Base-by-base conservation (phyloP, 495 filamentous ascomycete genomes). In the Paragyromitra xinjiangensis region DNA sequence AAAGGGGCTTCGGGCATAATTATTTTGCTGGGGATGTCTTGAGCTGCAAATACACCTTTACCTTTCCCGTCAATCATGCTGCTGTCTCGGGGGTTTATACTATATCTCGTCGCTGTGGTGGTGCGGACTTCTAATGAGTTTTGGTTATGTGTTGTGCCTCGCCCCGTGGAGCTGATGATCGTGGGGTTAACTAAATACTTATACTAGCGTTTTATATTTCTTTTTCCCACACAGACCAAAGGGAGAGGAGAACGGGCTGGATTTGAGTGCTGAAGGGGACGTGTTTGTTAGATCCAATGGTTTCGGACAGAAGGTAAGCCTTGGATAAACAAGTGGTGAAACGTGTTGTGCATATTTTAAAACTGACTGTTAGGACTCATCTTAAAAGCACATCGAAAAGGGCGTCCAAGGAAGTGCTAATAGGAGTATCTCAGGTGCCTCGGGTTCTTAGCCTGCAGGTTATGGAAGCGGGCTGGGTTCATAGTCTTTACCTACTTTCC, bases 11-110 rank as follows among this genome's bases (percentile, higher is more conserved):
- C 24, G 1, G 12, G 19, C 8, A 61, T 37, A 14, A n/a, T 19
- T 61, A 61, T 61, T 61, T 29, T 61, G 29, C 29, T 39, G 14
- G 56, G 56, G 56, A 61, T 59, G 19, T n/a, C 55, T 37, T 59
- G 55, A 29, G 26, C 37, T 1, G 29, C 9, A 4, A 37, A 37
- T 59, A n/a, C 55, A 59, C 29, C 29, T 14, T 61, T 16, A 16
- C 29, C 26, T 0, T 61, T 37, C 5, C 56, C 9, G 6, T n/a
- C 56, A 39, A n/a, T 61, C 12, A 61, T 61, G 56, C 56, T 37
- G 11, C 56, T 61, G 11, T 39, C 22, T 59, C 34, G 8, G 4
- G 8, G 6, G 6, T 6, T 61, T 14, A 2, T 39, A 39, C 0
- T 14, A 37, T 4, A 61, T 37, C 2, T 39, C 14, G 48, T 29